These are phyloP conservation scores for Vishniacozyma victoriae DNA, from an alignment of 768 basidiomycete genomes.

Conservation along the genomic window DNA sequence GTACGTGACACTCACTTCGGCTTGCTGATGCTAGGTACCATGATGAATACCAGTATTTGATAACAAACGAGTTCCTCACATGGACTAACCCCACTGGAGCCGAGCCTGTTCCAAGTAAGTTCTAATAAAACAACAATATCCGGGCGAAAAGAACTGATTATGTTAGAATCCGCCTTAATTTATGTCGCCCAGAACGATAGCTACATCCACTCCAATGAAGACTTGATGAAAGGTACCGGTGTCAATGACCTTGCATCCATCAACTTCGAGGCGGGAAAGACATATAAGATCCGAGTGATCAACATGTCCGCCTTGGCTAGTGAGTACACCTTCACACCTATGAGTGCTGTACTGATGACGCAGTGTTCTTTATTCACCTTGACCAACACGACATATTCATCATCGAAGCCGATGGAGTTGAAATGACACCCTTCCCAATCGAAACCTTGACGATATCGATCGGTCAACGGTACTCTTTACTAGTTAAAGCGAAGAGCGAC, in stretches of 20 bases:
- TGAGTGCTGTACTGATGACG: slow-evolving; percentile 1
- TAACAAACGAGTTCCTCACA: slow-evolving; percentile 60
- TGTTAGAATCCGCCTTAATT: slow-evolving; percentile 66
- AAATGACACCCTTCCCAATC: slow-evolving; percentile 66
- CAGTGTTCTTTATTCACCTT: slow-evolving; percentile 47
- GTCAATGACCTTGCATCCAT: slow-evolving; percentile 81
- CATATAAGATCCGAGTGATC: slow-evolving; percentile 79
- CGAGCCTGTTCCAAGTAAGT: slow-evolving; percentile 73
- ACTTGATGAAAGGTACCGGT: slow-evolving; percentile 52
- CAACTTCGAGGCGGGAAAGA: slow-evolving; percentile 77
- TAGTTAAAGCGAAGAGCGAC: slow-evolving; percentile 85
- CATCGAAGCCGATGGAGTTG: slow-evolving; percentile 51
- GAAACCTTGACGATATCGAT: slow-evolving; percentile 70
- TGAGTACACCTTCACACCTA: slow-evolving; percentile 4
- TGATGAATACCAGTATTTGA: slow-evolving; percentile 58
- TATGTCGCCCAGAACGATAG: slow-evolving; percentile 72
- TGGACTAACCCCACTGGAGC: slow-evolving; percentile 67
- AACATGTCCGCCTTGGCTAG: slow-evolving; percentile 60
- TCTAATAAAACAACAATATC: background rate
- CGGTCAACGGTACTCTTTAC: slow-evolving; percentile 87
- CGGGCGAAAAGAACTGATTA: too few species aligned
- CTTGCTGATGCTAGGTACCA: too few species aligned
- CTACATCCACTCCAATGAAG: slow-evolving; percentile 59
- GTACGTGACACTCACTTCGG: too few species aligned
- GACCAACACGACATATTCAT: slow-evolving; percentile 49